A percentile compares a stretch with the other conserved stretches of the same genome.
Conservation (phyloP, 768 basidiomycete genomes). For the Podaxis sp. region DNA sequence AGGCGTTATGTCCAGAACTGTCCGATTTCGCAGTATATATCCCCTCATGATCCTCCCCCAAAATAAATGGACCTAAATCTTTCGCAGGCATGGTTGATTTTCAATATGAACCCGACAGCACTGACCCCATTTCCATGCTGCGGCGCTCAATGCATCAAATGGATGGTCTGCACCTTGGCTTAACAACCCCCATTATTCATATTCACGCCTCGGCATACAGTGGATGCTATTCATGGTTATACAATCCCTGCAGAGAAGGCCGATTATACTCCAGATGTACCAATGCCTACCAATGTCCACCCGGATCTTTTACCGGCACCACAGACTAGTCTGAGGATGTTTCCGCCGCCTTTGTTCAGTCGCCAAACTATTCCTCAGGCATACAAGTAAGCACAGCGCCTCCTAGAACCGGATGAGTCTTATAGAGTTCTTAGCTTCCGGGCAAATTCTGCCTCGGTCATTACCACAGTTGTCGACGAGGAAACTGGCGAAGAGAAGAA, state of each 20-base stretch:
- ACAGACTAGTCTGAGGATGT: slow-evolving; percentile 66
- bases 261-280: not conserved
- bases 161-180: slow-evolving; percentile 61
- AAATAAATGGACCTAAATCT: slow-evolving; percentile 5
- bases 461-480: slow-evolving; percentile 64
- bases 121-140: slow-evolving; percentile 70
- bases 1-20: slow-evolving; percentile 79
- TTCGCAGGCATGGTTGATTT: slow-evolving; percentile 87
- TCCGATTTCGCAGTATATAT: slow-evolving; percentile 83
- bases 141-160: slow-evolving; percentile 74
- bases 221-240: slow-evolving; percentile 73
- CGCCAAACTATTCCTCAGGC: slow-evolving; percentile 75
- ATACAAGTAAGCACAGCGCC: slow-evolving; percentile 58
- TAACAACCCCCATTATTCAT: slow-evolving; percentile 1
- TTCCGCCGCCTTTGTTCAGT: slow-evolving; percentile 90
- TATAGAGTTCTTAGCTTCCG: slow-evolving; percentile 58
- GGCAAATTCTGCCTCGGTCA: slow-evolving; percentile 71
- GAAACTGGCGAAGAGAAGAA: slow-evolving; percentile 81
- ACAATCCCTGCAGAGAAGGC: slow-evolving; percentile 62
- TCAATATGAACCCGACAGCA: slow-evolving; percentile 76
- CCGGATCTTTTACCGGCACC: slow-evolving; percentile 31
- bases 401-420: slow-evolving; percentile 1
- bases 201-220: slow-evolving; percentile 38
- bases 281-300: slow-evolving; percentile 44
- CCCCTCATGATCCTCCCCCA: not conserved